Base-by-base conservation (phyloP, 148 eudicot species). In the Salicornia ramosissima region DNA sequence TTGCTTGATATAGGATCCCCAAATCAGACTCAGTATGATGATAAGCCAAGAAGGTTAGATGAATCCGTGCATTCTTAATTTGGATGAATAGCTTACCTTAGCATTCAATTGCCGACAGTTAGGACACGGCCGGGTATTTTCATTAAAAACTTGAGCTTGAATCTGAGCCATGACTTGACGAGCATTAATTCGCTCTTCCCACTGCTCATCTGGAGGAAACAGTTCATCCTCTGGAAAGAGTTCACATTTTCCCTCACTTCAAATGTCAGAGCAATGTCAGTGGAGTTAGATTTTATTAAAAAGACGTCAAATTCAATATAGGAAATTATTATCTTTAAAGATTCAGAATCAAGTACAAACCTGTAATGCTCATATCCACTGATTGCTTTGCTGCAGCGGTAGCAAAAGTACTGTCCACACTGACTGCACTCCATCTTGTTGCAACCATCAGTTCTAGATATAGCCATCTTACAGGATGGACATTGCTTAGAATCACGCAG, bases 391-490 rank as follows among this genome's bases (percentile, higher is more conserved):
- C 80, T 87, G 73, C 98, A 94, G 36, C 83, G 86, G 69, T 90
- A 94, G 79, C 98, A 94, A 74, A 94, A 94, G 72, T 79, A 88
- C 50, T 64, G 65, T 42, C 90, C 92, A 80, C 97, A 94, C 55
- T 87, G 82, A 1, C 80, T 34, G 66, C 98, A 90, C 45, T 80
- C 86, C 89, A 94, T 94, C 80, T 94, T 88, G 71, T 94, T 94
- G 85, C 98, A 94, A 39, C 98, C 98, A 66, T 87, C 97, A 55
- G 79, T 87, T 77, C 86, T 80, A 26, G 97, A 90, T 72, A 94
- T 94, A 47, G 97, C 98, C 82, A 90, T 86, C 75, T 90, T 90
- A 76, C 98, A 94, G 50, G 90, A 76, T 65, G 98, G 97, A 70
- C 98, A 94, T 56, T 80, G 97, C 75, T 87, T 94, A 31, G 98